phyloP scores from a whole-genome alignment of 257 asterid genomes.

The Fraxinus quadrangulata region DNA sequence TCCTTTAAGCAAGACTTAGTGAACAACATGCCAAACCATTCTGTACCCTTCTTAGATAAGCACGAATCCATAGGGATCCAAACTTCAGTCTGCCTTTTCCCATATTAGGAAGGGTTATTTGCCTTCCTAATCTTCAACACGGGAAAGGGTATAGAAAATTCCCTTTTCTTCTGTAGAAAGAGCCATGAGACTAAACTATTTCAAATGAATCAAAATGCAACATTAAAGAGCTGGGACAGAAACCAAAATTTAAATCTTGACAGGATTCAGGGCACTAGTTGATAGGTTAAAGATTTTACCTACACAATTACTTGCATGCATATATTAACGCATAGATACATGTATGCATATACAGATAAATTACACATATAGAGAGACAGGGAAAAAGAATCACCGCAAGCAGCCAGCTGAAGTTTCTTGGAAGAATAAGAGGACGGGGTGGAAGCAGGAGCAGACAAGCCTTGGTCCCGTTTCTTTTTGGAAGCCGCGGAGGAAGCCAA shows the following conservation, averaged over 20 bases:
- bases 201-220: too few species aligned
- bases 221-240: too few species aligned
- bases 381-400: constrained; percentile 24
- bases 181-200: too few species aligned
- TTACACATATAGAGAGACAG: not conserved
- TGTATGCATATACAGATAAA: not conserved
- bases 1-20: not conserved
- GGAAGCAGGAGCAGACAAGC: constrained; percentile 20
- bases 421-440: constrained; percentile 26
- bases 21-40: not conserved
- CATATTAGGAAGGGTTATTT: not conserved
- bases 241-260: too few species aligned
- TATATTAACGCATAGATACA: not conserved
- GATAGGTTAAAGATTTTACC: not conserved
- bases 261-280: not conserved
- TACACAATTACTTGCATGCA: not conserved
- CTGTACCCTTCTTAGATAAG: not conserved
- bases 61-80: not conserved
- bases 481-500: constrained; percentile 34
- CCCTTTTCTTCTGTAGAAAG: not conserved
- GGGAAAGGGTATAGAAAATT: not conserved
- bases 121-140: not conserved
- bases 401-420: constrained; percentile 33
- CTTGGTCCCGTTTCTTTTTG: constrained; percentile 33
- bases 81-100: not conserved